Conservation (phyloP, 1,139 yeast genomes). For the Cylindricascospora bacillispora region DNA sequence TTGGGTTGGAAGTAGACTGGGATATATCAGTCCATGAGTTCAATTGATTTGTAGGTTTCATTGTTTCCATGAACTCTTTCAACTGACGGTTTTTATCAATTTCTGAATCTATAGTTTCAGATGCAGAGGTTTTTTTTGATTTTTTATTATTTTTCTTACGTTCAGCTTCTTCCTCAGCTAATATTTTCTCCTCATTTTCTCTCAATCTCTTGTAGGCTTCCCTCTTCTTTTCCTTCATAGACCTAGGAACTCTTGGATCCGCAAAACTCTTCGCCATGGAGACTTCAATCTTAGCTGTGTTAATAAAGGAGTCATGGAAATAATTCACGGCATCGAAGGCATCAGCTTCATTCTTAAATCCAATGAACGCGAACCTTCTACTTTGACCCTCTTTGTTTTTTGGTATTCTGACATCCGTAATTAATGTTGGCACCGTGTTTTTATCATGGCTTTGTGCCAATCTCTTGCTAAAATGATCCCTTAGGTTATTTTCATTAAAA, state of each 20-base stretch:
- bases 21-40: constrained; percentile 21
- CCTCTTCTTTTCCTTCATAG: constrained; percentile 52
- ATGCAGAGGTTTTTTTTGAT: constrained; percentile 15
- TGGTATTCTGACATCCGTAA: constrained; percentile 82
- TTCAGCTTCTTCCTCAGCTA: constrained; percentile 33
- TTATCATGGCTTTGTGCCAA: constrained; percentile 25
- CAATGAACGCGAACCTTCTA: constrained; percentile 87
- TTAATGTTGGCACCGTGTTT: constrained; percentile 27
- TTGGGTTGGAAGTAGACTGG: constrained; percentile 32
- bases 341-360: constrained; percentile 57
- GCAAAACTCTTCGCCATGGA: constrained; percentile 74
- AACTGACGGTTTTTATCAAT: constrained; percentile 55
- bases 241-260: constrained; percentile 67
- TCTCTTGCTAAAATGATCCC: constrained; percentile 51
- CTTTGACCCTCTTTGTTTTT: constrained; percentile 74
- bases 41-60: constrained; percentile 51
- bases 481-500: constrained; percentile 62
- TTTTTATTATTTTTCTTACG: constrained; percentile 28
- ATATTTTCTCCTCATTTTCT: constrained; percentile 40
- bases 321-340: constrained; percentile 69
- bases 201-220: constrained; percentile 41
- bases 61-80: constrained; percentile 69
- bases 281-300: constrained; percentile 70
- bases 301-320: constrained; percentile 69
- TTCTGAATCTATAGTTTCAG: constrained; percentile 38